Evolutionary conservation across 345 rosid species (phyloP).

Genomic region (Ceriops tagal): DNA sequence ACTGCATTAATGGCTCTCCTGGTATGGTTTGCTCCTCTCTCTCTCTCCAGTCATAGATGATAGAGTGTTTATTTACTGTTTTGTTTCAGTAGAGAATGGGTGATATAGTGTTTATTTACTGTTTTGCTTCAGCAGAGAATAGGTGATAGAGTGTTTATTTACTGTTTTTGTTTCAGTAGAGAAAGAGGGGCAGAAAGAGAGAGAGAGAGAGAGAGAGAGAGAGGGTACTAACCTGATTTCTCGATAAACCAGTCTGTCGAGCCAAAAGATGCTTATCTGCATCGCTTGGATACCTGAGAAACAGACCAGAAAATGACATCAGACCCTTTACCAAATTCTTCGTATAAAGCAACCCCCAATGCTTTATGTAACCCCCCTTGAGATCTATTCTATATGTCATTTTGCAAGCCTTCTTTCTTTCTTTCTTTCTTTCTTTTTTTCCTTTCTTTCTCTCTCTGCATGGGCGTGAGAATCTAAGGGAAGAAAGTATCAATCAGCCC

Average conservation of each 20-base stretch:
- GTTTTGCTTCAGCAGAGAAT: background rate
- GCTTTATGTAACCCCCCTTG: slow-evolving; percentile 9
- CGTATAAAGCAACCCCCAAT: slow-evolving; percentile 26
- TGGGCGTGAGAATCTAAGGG: slow-evolving; percentile 79
- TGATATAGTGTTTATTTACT: too few relatives aligned
- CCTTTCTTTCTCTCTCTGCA: slow-evolving; percentile 35
- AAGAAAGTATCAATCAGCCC: slow-evolving; percentile 10
- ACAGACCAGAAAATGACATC: slow-evolving; percentile 80
- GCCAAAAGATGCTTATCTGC: slow-evolving; percentile 99
- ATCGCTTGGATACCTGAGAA: slow-evolving; percentile 99
- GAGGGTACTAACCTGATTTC: slow-evolving; percentile 73
- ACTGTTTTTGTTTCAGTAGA: background rate
- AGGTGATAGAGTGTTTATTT: too few relatives aligned
- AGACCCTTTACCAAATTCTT: slow-evolving; percentile 30
- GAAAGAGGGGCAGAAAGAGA: background rate
- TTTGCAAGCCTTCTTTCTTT: slow-evolving; percentile 5
- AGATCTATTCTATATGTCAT: slow-evolving; percentile 5
- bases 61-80: too few relatives aligned
- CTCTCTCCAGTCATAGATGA: too few relatives aligned
- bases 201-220: background rate
- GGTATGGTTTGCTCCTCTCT: slow-evolving; percentile 24
- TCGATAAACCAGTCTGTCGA: slow-evolving; percentile 97
- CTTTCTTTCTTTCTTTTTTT: slow-evolving; percentile 16
- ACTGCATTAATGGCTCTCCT: slow-evolving; percentile 19
- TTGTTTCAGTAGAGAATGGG: too few relatives aligned